These are phyloP conservation scores for Pythium oligandrum DNA, from an alignment of 352 stramenopile species.

Conservation along the genomic window DNA sequence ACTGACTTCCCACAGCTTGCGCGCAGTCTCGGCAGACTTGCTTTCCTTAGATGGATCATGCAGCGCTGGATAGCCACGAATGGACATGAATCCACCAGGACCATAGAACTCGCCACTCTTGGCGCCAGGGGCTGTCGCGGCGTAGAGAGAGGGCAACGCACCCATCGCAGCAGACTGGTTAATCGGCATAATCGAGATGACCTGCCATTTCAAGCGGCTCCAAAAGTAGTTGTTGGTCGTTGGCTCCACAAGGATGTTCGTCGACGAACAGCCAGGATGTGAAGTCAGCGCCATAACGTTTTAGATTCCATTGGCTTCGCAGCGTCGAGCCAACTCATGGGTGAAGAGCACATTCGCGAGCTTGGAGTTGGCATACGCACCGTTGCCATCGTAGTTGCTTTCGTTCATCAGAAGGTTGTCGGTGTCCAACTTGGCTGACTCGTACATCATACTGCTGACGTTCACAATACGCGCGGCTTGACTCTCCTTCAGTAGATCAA, in stretches of 20 bases:
- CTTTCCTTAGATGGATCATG: constrained; percentile 14
- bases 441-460: constrained; percentile 32
- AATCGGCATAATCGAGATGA: constrained; percentile 7
- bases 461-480: constrained; percentile 29
- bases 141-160: constrained; percentile 36
- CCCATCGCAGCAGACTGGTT: constrained; percentile 28
- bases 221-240: too few relatives aligned
- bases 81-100: constrained; percentile 4
- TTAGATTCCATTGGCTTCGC: constrained; percentile 8
- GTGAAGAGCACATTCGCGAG: constrained; percentile 23
- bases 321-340: constrained; percentile 16
- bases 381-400: background rate
- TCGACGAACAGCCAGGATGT: constrained; percentile 29
- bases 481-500: constrained; percentile 29
- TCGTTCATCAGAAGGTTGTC: constrained; percentile 5
- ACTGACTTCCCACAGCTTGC: constrained; percentile 33
- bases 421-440: constrained; percentile 10
- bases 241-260: constrained; percentile 22
- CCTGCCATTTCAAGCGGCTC: too few relatives aligned
- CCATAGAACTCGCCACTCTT: constrained; percentile 20
- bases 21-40: constrained; percentile 20
- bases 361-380: constrained; percentile 36
- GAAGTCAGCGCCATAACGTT: constrained; percentile 16
- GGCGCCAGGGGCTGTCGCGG: constrained; percentile 20
- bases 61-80: constrained; percentile 9